Conservation (phyloP, 345 rosid species). For the Ceriops decandra region DNA sequence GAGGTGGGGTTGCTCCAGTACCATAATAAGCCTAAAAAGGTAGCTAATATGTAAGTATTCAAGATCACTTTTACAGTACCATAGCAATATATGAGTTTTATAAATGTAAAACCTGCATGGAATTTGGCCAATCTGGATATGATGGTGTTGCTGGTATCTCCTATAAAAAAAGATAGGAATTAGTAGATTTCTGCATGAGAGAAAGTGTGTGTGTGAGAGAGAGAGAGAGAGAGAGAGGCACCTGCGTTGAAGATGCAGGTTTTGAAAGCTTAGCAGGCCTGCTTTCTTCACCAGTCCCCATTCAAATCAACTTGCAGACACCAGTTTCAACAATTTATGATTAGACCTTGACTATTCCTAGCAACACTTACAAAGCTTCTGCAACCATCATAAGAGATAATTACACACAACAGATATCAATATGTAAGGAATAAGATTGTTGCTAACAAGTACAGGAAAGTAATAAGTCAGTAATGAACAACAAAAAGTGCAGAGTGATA, state of each 20-base stretch:
- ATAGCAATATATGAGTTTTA: constrained; percentile 5
- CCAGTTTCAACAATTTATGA: constrained; percentile 19
- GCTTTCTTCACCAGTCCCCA: constrained; percentile 83
- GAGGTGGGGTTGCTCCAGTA: constrained; percentile 80
- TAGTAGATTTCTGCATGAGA: neutral
- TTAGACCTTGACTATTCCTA: neutral
- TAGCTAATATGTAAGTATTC: constrained; percentile 21
- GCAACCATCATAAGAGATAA: constrained; percentile 15
- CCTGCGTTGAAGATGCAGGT: constrained; percentile 72
- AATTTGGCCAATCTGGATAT: constrained; percentile 83
- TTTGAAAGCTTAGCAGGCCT: constrained; percentile 68
- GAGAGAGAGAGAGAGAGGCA: constrained; percentile 12
- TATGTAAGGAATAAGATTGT: neutral
- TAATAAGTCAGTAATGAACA: too few relatives aligned
- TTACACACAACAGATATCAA: constrained; percentile 13
- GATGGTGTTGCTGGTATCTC: constrained; percentile 62
- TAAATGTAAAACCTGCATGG: constrained; percentile 74
- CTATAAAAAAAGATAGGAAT: constrained; percentile 32
- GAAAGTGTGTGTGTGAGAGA: neutral
- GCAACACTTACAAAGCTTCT: constrained; percentile 26
- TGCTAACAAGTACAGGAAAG: too few relatives aligned
- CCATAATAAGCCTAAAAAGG: constrained; percentile 83
- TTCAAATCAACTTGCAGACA: constrained; percentile 19
- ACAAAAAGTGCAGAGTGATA: too few relatives aligned
- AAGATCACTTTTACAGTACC: constrained; percentile 7